Conservation (phyloP, 495 filamentous ascomycete species). For the Penicillium ucsense region DNA sequence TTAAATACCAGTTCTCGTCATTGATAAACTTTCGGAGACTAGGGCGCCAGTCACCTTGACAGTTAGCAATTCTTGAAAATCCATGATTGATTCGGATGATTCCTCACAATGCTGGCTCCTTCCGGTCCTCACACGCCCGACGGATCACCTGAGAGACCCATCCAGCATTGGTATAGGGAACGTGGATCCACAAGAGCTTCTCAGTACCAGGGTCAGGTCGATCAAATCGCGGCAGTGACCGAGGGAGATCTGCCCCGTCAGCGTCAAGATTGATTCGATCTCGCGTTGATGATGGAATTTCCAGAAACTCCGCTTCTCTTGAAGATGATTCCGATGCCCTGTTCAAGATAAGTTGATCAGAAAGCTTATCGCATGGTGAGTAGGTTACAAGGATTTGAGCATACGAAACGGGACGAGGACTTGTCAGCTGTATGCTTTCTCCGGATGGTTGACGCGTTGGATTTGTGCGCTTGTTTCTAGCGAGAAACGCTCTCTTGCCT, state of each 20-base stretch:
- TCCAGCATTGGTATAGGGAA: slow-evolving; percentile 54
- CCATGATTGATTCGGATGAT: too few species aligned
- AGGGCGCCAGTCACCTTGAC: not conserved
- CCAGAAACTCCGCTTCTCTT: slow-evolving; percentile 15
- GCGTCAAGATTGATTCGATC: slow-evolving; percentile 17
- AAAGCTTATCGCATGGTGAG: too few species aligned
- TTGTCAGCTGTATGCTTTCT: slow-evolving; percentile 8
- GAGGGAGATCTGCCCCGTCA: slow-evolving; percentile 18
- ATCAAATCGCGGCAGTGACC: slow-evolving; percentile 26
- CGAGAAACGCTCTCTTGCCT: slow-evolving; percentile 1
- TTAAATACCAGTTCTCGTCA: slow-evolving; percentile 34
- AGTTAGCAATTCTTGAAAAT: not conserved
- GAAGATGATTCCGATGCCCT: slow-evolving; percentile 13
- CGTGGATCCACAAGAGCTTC: slow-evolving; percentile 56
- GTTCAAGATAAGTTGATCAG: too few species aligned
- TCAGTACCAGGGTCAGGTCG: slow-evolving; percentile 31
- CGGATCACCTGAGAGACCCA: slow-evolving; percentile 45
- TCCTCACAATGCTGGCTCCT: slow-evolving; percentile 20
- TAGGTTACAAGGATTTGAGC: not conserved
- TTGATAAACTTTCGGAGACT: slow-evolving; percentile 44
- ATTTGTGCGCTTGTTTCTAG: slow-evolving; percentile 5
- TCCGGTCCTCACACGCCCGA: slow-evolving; percentile 15
- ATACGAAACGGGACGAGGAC: slow-evolving; percentile 17
- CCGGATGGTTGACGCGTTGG: slow-evolving; percentile 14
- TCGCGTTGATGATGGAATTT: slow-evolving; percentile 17